Evolutionary conservation across 1,284 basidiomycete genomes (phyloP), one percentile per base, ranked within the genome.

Genomic region (Exobasidium cylindrosporum): DNA sequence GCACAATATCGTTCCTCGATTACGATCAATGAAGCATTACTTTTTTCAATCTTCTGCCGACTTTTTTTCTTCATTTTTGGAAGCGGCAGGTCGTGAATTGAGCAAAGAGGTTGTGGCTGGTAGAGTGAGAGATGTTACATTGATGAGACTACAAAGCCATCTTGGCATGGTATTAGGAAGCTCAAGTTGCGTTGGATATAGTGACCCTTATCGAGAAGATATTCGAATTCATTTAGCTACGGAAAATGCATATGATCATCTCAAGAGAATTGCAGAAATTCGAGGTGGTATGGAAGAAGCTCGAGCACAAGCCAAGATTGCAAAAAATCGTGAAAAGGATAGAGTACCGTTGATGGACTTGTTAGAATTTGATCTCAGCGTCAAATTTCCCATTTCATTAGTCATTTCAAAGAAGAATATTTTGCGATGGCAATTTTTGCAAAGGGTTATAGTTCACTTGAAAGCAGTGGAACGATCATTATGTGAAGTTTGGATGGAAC

Each of bases 61-160:
- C 58, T 79, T 78, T 57, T 70, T 79, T 47, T 69, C 67, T 21
- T 74, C 73, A 24, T 79, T 78, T 62, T 52, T 77, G n/a, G 77
- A 78, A 54, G 71, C 74, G 55, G 72, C 76, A 13, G 62, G 58
- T 1, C 70, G 72, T 31, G 77, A 79, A 63, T 70, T 79, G 11
- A 65, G 66, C 61, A 76, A 77, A 57, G 66, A 64, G 49, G 76
- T 79, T 10, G 67, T 70, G 26, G 74, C 76, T 4, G 69, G 62
- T 31, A 69, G 67, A 53, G 70, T 74, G 29, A 89, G 89, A 73
- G 77, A 79, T 52, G 72, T 72, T 49, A 72, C 73, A 35, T 66
- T 71, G 61, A 68, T 72, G 43, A 67, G 76, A 0, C 60, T 79
- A 43, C 75, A 78, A 54, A 73, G 73, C n/a, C 77, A 77, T 49